Base-by-base conservation (phyloP, 371 early-diverging fungal genomes). In the Parasitella parasitica region DNA sequence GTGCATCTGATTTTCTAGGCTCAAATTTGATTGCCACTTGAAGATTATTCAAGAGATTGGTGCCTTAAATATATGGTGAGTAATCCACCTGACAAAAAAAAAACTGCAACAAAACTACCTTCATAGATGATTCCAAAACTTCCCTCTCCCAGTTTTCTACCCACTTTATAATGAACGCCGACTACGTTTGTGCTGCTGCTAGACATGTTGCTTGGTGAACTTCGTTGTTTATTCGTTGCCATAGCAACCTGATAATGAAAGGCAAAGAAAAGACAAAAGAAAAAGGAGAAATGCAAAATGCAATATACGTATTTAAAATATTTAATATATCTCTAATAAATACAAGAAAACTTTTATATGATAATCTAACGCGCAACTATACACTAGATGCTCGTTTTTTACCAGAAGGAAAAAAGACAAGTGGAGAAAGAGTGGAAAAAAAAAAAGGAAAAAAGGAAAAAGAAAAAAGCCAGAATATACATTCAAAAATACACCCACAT, bases 71-170 rank as follows among this genome's bases (percentile, higher is more conserved):
- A n/a, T n/a, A n/a, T n/a, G n/a, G n/a, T n/a, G 46, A 46, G 24
- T 24, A 46, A 22, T 22, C 24, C 24, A 24, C 16, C 20, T 16
- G 39, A 15, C 41, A 41, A 41, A 6, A 9, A 38, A 15, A 38
- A 38, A 43, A 20, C 11, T 3, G n/a, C n/a, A n/a, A n/a, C n/a
- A n/a, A n/a, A 39, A 12, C 37, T 84, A 91, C 97, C 97, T 88
- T 96, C 95, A 75, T 95, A 97, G 61, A 96, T 94, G 72, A 94
- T 89, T 39, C 97, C 97, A 83, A 96, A 96, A 69, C 89, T 88
- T 24, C 97, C 97, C 73, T 96, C 96, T 28, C 96, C 97, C 76
- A 96, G 89, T 80, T 93, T 93, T 72, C 88, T 88, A 52, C 94
- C 94, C 24, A 96, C 94, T 64, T 84, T 89, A 74, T 92, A 96